A percentile compares a stretch with the other conserved stretches of the same genome.
phyloP scores from a whole-genome alignment of 176 grass and related monocot species.

The Rhynchospora pubera region DNA sequence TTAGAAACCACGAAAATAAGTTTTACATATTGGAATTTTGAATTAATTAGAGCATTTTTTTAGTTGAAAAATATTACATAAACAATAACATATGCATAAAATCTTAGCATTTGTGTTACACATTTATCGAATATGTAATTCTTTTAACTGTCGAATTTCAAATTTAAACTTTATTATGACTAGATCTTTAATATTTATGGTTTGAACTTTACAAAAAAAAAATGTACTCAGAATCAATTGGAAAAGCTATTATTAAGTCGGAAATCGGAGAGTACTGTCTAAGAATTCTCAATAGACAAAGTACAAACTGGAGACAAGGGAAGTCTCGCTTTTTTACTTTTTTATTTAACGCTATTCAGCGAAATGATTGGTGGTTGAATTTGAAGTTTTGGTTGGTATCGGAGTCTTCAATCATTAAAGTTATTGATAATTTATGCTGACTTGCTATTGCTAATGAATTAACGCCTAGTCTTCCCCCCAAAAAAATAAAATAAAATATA shows the following conservation, averaged over 20 bases:
- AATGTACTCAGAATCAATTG: not conserved
- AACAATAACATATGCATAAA: not conserved
- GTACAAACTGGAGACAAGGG: not conserved
- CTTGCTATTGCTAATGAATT: no score
- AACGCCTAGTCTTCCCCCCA: no score
- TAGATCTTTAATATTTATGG: not conserved
- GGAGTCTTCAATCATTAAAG: not conserved
- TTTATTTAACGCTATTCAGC: not conserved
- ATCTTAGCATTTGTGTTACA: not conserved
- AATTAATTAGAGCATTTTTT: no score
- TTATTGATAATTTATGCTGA: not conserved
- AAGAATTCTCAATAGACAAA: not conserved
- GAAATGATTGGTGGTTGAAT: not conserved
- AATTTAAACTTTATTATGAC: not conserved
- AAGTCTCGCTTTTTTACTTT: not conserved
- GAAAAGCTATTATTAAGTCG: not conserved
- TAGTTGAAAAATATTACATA: not conserved
- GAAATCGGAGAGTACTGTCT: not conserved
- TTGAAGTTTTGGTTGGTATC: not conserved
- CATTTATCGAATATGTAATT: not conserved
- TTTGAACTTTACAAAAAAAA: not conserved
- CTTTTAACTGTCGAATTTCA: not conserved
- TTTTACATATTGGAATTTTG: no score
- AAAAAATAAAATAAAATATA: no score
- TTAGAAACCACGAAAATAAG: no score